Conservation (phyloP, 164 flowering plant genomes). For the Macadamia integrifolia region DNA sequence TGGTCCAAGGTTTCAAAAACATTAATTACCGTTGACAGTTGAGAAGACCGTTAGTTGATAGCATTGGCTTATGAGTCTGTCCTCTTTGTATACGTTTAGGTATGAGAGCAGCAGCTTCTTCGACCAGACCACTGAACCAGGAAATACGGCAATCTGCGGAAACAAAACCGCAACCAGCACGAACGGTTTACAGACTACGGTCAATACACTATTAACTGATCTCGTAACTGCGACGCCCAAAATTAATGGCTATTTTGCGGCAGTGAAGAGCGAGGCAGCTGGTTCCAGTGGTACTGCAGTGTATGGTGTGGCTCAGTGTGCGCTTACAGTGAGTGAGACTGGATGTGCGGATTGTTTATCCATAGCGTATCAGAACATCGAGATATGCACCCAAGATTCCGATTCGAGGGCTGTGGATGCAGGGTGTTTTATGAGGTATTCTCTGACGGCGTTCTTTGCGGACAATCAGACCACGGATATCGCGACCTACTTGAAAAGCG, state of each 20-base stretch:
- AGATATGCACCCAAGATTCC: constrained; percentile 31
- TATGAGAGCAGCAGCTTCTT: constrained; percentile 43
- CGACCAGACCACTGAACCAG: constrained; percentile 32
- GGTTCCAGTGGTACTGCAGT: constrained; percentile 9
- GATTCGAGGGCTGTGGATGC: constrained; percentile 47
- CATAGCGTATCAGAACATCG: constrained; percentile 29
- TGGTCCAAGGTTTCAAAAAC: too few relatives aligned
- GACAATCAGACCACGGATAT: constrained; percentile 37
- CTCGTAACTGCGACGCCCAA: constrained; percentile 35
- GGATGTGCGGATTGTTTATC: constrained; percentile 48
- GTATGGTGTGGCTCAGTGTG: constrained; percentile 57
- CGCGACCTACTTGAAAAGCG: constrained; percentile 24
- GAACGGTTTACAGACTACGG: constrained; percentile 14
- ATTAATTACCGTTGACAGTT: too few relatives aligned
- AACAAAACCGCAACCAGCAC: constrained; percentile 23
- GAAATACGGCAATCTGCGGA: constrained; percentile 28
- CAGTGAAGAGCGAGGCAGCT: constrained; percentile 15
- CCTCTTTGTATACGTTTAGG: constrained; percentile 4
- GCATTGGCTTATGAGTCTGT: too few relatives aligned
- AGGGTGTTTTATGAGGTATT: constrained; percentile 61
- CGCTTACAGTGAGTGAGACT: constrained; percentile 24
- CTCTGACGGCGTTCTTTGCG: constrained; percentile 35
- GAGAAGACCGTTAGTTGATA: too few relatives aligned
- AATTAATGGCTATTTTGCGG: constrained; percentile 35
- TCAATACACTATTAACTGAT: constrained; percentile 15